Evolutionary conservation across 176 grass and related monocot species (phyloP).

Genomic region (Eragrostis curvula): DNA sequence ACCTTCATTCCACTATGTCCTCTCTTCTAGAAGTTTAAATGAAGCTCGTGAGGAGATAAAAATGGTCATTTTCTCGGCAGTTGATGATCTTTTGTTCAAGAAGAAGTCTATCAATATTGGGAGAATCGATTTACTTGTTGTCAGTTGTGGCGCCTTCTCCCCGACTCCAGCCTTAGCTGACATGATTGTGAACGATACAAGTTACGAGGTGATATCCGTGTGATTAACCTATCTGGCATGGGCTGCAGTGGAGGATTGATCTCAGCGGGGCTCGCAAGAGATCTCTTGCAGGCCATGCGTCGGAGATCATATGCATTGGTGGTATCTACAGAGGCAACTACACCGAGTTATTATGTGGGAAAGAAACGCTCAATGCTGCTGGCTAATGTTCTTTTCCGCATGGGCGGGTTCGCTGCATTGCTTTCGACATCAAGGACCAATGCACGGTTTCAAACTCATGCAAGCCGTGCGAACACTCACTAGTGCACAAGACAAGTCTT

Average conservation of each 20-base stretch:
- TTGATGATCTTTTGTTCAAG: conserved; percentile 46
- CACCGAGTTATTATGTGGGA: conserved; percentile 17
- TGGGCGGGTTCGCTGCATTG: conserved; percentile 28
- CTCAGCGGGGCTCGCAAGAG: conserved; percentile 12
- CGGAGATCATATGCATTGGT: background rate
- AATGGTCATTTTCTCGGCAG: conserved; percentile 22
- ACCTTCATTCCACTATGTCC: background rate
- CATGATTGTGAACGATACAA: conserved; percentile 41
- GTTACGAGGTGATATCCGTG: conserved; percentile 24
- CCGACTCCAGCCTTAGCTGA: conserved; percentile 22
- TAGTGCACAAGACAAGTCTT: background rate
- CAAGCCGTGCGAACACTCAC: background rate
- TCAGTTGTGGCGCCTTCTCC: conserved; percentile 24
- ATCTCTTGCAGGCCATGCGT: conserved; percentile 12
- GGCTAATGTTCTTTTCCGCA: conserved; percentile 40
- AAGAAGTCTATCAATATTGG: conserved; percentile 9
- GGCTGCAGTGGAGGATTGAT: conserved; percentile 22
- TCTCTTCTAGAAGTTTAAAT: background rate
- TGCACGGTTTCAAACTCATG: background rate
- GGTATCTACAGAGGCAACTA: conserved; percentile 30
- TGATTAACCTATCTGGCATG: conserved; percentile 45
- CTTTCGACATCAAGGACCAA: conserved; percentile 9
- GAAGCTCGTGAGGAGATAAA: conserved; percentile 24
- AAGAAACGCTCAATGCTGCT: conserved; percentile 32
- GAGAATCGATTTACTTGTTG: conserved; percentile 28